Base-by-base conservation (phyloP, 2,329 filamentous ascomycete species). In the Zarea fungicola region DNA sequence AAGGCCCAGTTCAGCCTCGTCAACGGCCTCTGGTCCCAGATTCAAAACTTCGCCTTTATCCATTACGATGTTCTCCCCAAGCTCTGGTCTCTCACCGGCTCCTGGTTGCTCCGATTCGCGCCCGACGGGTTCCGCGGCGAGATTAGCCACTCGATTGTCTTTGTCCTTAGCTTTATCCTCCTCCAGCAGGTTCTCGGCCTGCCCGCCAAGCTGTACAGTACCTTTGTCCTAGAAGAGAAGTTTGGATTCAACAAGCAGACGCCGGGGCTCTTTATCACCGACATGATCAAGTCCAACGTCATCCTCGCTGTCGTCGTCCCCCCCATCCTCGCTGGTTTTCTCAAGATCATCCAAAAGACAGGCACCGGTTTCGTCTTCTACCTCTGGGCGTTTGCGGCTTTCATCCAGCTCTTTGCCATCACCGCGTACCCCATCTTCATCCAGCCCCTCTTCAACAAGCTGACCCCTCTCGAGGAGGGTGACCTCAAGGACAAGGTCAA, bases 221-320 rank as follows among this genome's bases (percentile, higher is more conserved):
- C 89, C 11, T 99, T 99, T 63, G 88, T 97, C 41, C 76, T 99
- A 49, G 93, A 99, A 70, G 91, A 96, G 71, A 87, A 89, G 65
- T 99, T 95, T 60, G 93, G 93, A 42, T 99, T 99, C 81, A 99
- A 99, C 72, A 99, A 99, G 75, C 90, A 96, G 76, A 97, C 93
- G 0, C 74, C 89, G 48, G 84, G 83, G 67, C 77, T 97, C 25
- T 99, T 92, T 77, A 65, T 96, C 46, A 87, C 81, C 60, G 93
- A 99, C 66, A 83, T 96, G 73, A 67, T 97, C 72, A 99, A 99
- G 77, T 84, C 85, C 26, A 90, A 96, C 67, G 77, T 88, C 58
- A 79, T 99, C 51, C 82, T 84, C 44, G 77, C 95, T 57, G 83
- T 81, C 41, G 78, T 99, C 51, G 86, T 89, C 52, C 84, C 89